Evolutionary conservation across 1,284 basidiomycete species (phyloP), one percentile per base, ranked within the genome.

Genomic region (Cutaneotrichosporon spelunceum): DNA sequence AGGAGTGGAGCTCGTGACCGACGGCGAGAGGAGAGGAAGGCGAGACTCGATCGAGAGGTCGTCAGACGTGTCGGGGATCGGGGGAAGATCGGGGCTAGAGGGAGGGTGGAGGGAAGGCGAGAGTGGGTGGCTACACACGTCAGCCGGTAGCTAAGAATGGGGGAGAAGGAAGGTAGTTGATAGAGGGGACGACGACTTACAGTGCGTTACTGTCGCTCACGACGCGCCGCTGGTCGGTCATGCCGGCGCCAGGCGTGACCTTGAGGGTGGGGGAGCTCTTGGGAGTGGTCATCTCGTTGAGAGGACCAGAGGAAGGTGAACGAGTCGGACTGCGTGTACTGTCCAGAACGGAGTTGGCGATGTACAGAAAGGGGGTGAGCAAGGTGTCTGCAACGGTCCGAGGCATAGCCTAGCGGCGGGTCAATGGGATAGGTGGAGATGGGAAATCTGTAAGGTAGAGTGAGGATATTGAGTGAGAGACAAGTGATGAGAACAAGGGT

Each of bases 1-100:
- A 2, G 66, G 66, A 3, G 66, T 64, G 2, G 63, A 64, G 16
- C 57, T 50, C 19, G 21, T 44, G 4, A 49, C 33, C 3, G 60
- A 50, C 16, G 49, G 30, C 14, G 30, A 19, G 19, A 29, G 49
- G 19, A 50, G 53, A 13, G 61, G 53, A 21, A 42, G 24, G 8
- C 33, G 34, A 33, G 49, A 53, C 11, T 44, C 33, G 26, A 42
- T 47, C 7, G 55, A 49, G 9, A 26, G 14, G 29, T 44, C 48
- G 7, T 42, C 45, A 3, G 44, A 47, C 24, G n/a, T 60, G 53
- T 56, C 59, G 42, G 44, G 57, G 36, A 45, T 16, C 26, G 7
- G 16, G 5, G 26, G 56, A 4, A 26, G 19, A 48, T 63, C 57
- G 49, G 53, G 36, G 48, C 42, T 50, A 42, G 59, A 53, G 47